These are phyloP conservation scores for Penicillium sp. DNA, from an alignment of 2,329 filamentous ascomycete species.

Conservation along the genomic window DNA sequence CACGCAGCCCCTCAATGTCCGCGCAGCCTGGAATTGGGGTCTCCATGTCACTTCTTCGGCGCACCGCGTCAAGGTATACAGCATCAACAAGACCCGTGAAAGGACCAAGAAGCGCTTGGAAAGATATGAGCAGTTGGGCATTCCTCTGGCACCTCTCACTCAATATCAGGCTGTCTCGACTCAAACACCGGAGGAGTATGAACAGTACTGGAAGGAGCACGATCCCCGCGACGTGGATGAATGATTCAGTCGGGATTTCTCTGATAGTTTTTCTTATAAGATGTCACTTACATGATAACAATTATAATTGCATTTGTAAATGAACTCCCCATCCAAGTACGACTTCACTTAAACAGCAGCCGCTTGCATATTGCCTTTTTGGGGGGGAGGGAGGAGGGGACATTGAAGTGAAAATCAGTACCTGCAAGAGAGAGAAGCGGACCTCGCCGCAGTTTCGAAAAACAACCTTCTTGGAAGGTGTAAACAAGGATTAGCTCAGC, in stretches of 20 bases:
- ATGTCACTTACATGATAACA: not conserved
- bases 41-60: constrained; percentile 39
- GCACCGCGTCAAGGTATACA: constrained; percentile 39
- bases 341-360: no score
- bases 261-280: not conserved
- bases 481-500: constrained; percentile 11
- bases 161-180: constrained; percentile 28
- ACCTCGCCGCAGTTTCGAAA: not conserved
- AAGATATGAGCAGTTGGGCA: constrained; percentile 28
- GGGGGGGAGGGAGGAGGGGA: no score
- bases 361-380: no score
- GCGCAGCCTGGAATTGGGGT: constrained; percentile 51
- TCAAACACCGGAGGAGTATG: constrained; percentile 30
- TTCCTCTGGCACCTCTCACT: constrained; percentile 33
- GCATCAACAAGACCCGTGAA: constrained; percentile 31
- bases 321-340: no score
- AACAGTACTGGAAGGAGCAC: constrained; percentile 28
- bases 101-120: constrained; percentile 28
- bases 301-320: not conserved
- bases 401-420: no score
- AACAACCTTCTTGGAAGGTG: not conserved
- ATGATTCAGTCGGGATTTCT: not conserved
- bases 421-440: no score
- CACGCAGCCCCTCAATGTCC: constrained; percentile 54
- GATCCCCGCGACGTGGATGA: constrained; percentile 30